These are phyloP conservation scores for Wickerhamiella bombiphila DNA, from an alignment of 805 yeast species.

Conservation along the genomic window DNA sequence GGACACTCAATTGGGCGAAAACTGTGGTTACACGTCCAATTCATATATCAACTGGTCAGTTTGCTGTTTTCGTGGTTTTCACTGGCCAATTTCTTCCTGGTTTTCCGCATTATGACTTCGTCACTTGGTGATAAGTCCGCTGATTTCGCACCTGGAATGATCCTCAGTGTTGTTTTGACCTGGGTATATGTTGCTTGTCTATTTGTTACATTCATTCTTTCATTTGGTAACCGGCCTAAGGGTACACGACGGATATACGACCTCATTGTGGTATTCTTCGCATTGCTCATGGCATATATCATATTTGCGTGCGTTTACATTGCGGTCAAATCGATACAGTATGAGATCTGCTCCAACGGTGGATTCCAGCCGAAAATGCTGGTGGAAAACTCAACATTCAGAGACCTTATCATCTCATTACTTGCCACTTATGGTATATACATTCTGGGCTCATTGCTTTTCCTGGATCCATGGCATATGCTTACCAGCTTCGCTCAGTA, in stretches of 20 bases:
- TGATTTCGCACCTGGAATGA: slow-evolving; percentile 56
- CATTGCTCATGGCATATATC: slow-evolving; percentile 78
- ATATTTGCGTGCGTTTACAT: slow-evolving; percentile 73
- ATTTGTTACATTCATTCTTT: slow-evolving; percentile 71
- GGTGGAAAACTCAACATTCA: slow-evolving; percentile 43
- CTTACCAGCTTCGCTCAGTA: slow-evolving; percentile 77
- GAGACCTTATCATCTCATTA: slow-evolving; percentile 79
- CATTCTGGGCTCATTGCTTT: slow-evolving; percentile 60
- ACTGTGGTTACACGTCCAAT: slow-evolving; percentile 59
- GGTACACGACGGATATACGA: slow-evolving; percentile 74
- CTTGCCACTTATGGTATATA: slow-evolving; percentile 73
- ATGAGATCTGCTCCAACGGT: slow-evolving; percentile 32
- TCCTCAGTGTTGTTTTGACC: slow-evolving; percentile 60
- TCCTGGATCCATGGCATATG: slow-evolving; percentile 88
- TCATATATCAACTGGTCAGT: slow-evolving; percentile 58
- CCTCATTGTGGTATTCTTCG: slow-evolving; percentile 64
- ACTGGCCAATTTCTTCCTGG: slow-evolving; percentile 75
- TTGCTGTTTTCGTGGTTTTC: slow-evolving; percentile 86
- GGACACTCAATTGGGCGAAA: slow-evolving; percentile 56
- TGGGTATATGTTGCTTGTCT: slow-evolving; percentile 77
- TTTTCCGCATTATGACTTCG: slow-evolving; percentile 73
- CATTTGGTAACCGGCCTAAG: slow-evolving; percentile 88
- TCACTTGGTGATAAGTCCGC: slow-evolving; percentile 53
- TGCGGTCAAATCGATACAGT: slow-evolving; percentile 56
- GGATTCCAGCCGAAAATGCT: slow-evolving; percentile 29